A percentile compares a stretch with the other conserved stretches of the same genome.
These are phyloP conservation scores for Potentilla sterilis DNA, from an alignment of 306 rosid species.

Conservation along the genomic window DNA sequence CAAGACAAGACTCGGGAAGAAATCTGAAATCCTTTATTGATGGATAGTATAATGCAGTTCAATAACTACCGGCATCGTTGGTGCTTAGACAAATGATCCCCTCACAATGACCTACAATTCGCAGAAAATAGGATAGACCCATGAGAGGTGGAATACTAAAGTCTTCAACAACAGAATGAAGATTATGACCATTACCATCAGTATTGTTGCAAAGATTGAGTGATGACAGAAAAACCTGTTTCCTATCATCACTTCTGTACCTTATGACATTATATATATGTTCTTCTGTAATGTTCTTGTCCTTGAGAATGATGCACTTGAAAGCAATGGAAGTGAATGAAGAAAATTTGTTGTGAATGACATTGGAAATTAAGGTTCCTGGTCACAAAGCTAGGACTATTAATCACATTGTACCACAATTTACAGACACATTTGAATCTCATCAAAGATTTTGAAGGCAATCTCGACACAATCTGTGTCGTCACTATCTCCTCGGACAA, in stretches of 20 bases:
- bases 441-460: background rate
- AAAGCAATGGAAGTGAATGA: background rate
- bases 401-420: background rate
- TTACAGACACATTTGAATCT: constrained; percentile 4
- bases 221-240: background rate
- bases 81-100: background rate
- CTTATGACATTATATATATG: too few relatives aligned
- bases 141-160: background rate
- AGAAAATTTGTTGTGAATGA: background rate
- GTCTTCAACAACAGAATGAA: background rate
- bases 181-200: background rate
- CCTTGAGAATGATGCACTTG: too few relatives aligned
- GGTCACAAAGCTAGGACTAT: background rate
- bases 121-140: background rate
- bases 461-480: background rate
- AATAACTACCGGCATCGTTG: background rate
- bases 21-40: background rate
- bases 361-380: background rate
- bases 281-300: background rate
- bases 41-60: background rate
- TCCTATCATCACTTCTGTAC: background rate
- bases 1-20: background rate
- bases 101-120: background rate
- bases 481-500: background rate
- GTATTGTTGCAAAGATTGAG: background rate